Conservation (phyloP, 495 filamentous ascomycete genomes). For the Xylaria scruposa region DNA sequence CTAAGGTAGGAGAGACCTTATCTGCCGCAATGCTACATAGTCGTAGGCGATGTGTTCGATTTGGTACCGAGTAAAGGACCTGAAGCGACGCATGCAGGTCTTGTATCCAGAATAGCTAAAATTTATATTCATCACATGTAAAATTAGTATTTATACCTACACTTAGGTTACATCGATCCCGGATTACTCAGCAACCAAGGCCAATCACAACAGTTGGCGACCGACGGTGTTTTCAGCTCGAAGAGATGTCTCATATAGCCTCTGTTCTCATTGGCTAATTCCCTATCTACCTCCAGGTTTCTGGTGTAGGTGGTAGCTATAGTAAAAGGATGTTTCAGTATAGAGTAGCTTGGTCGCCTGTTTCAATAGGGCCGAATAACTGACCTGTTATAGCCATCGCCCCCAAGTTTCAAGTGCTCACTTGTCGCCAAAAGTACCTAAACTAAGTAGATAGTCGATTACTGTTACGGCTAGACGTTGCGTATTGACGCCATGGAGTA, state of each 20-base stretch:
- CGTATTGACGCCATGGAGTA: not conserved
- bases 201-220: not conserved
- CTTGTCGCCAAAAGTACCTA: not conserved
- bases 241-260: not conserved
- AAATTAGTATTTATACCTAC: not conserved
- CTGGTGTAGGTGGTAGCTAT: not conserved
- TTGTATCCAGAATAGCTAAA: not conserved
- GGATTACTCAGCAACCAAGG: not conserved
- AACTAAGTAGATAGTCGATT: not conserved
- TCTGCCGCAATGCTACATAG: not conserved
- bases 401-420: not conserved
- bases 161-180: too few species aligned
- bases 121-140: not conserved
- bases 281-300: not conserved
- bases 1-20: not conserved
- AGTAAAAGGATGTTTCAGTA: not conserved
- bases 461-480: not conserved
- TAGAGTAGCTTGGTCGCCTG: too few species aligned
- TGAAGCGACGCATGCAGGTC: too few species aligned
- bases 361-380: not conserved
- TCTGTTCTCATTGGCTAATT: not conserved
- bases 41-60: not conserved
- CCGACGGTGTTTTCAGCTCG: not conserved
- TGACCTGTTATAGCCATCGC: not conserved
- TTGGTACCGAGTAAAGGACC: not conserved